Conservation (phyloP, 2,329 filamentous ascomycete genomes). For the Exserohilum turcica region DNA sequence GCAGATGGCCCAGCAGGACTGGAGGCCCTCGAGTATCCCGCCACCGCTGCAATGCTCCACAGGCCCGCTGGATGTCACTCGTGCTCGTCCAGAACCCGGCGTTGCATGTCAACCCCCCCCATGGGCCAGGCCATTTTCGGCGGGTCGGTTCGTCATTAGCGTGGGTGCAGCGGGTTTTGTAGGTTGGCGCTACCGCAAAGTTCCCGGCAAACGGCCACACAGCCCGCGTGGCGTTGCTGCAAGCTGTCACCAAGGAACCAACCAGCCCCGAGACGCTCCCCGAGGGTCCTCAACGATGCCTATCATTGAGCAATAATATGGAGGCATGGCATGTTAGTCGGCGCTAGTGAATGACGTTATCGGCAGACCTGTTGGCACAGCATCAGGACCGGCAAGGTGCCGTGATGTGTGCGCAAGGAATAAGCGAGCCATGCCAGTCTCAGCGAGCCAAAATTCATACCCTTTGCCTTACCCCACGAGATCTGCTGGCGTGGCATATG, state of each 20-base stretch:
- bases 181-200: slow-evolving; percentile 1
- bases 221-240: slow-evolving; percentile 8
- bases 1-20: neutral
- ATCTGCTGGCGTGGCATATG: slow-evolving; percentile 21
- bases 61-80: neutral
- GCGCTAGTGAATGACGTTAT: slow-evolving; percentile 27
- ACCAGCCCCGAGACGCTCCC: slow-evolving; percentile 5
- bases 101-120: slow-evolving; percentile 1
- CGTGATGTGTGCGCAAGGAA: slow-evolving; percentile 8
- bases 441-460: slow-evolving; percentile 27
- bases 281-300: slow-evolving; percentile 7
- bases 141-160: neutral
- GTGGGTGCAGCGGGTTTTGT: neutral
- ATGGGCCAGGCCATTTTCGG: neutral
- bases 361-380: slow-evolving; percentile 20
- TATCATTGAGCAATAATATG: slow-evolving; percentile 25
- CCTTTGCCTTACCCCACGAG: slow-evolving; percentile 21
- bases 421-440: slow-evolving; percentile 19
- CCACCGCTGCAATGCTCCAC: neutral
- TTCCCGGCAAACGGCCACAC: slow-evolving; percentile 7
- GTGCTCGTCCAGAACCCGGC: neutral
- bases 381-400: slow-evolving; percentile 13
- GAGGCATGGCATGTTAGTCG: slow-evolving; percentile 10
- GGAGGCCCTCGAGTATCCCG: neutral
- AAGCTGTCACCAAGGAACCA: slow-evolving; percentile 12